phyloP scores from a whole-genome alignment of 2,329 filamentous ascomycete species.

The Onygena corvina region DNA sequence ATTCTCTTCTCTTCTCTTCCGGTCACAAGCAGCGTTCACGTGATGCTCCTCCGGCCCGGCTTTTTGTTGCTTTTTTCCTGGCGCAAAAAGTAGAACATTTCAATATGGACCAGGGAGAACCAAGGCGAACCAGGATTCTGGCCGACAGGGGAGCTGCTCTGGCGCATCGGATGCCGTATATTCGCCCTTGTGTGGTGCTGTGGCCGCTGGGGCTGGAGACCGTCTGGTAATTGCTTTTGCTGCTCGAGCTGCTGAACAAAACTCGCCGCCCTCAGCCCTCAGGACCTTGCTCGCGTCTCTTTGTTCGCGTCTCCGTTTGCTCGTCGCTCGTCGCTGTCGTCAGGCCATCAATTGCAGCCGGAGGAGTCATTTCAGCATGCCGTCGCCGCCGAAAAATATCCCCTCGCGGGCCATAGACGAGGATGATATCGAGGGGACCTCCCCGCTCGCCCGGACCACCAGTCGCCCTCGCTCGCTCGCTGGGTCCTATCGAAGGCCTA shows the following conservation, averaged over 20 bases:
- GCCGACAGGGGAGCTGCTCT: not conserved
- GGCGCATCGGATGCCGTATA: not conserved
- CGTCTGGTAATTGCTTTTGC: slow-evolving; percentile 1
- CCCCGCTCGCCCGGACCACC: slow-evolving; percentile 18
- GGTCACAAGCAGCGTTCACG: not conserved
- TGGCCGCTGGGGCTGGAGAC: not conserved
- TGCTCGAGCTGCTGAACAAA: not conserved
- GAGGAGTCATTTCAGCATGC: not conserved
- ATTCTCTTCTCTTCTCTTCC: not conserved
- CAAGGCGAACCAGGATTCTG: not conserved
- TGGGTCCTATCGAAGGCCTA: slow-evolving; percentile 62
- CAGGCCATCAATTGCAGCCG: not conserved
- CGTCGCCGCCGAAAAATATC: not conserved
- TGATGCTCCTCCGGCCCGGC: not conserved
- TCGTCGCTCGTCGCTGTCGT: no score
- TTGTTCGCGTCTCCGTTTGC: no score
- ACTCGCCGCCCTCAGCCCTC: not conserved
- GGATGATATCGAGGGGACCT: slow-evolving; percentile 1
- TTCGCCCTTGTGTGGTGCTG: not conserved
- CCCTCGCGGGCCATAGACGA: not conserved
- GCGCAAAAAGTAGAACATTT: not conserved
- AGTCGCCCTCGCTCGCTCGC: slow-evolving; percentile 41
- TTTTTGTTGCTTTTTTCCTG: not conserved
- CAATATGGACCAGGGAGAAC: not conserved
- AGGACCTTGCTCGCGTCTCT: no score